Evolutionary conservation across 768 basidiomycete species (phyloP).

Genomic region (Boletus rubropictus): DNA sequence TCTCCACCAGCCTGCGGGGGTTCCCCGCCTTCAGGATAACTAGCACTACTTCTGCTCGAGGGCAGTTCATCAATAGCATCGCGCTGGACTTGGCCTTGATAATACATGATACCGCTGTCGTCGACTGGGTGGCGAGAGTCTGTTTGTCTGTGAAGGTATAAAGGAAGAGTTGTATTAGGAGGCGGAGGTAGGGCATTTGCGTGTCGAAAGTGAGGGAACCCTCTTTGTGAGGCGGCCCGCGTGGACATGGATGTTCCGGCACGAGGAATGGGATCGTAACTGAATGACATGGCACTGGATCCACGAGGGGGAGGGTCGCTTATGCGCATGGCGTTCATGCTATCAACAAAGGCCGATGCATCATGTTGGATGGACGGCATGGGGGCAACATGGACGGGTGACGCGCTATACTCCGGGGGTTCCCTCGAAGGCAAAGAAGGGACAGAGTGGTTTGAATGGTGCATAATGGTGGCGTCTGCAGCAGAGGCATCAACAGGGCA

Average conservation of each 20-base stretch:
- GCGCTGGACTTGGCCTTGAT: slow-evolving; percentile 4
- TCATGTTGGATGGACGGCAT: slow-evolving; percentile 36
- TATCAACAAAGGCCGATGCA: slow-evolving; percentile 42
- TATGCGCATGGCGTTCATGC: slow-evolving; percentile 52
- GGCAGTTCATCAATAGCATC: slow-evolving; percentile 6
- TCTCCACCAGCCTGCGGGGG: slow-evolving; percentile 27
- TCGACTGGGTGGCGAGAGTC: slow-evolving; percentile 32
- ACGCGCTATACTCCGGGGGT: slow-evolving; percentile 30
- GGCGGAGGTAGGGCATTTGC: slow-evolving; percentile 38
- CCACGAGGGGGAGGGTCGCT: slow-evolving; percentile 35
- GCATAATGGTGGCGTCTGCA: slow-evolving; percentile 32
- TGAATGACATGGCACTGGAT: slow-evolving; percentile 25
- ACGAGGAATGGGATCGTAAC: slow-evolving; percentile 46
- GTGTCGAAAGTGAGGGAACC: slow-evolving; percentile 35
- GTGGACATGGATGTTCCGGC: slow-evolving; percentile 55
- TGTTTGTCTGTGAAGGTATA: slow-evolving; percentile 16
- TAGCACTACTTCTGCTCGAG: slow-evolving; percentile 24
- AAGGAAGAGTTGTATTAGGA: slow-evolving; percentile 21
- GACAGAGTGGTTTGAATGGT: slow-evolving; percentile 44
- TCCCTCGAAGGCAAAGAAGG: slow-evolving; percentile 40
- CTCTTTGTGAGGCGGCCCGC: slow-evolving; percentile 29
- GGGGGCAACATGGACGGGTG: slow-evolving; percentile 20
- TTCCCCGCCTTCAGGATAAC: slow-evolving; percentile 23
- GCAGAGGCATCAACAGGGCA: slow-evolving; percentile 6
- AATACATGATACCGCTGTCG: slow-evolving; percentile 21